A percentile compares a stretch with the other conserved stretches of the same genome.
Conservation (phyloP, 495 filamentous ascomycete genomes). For the Xylaria grammica region DNA sequence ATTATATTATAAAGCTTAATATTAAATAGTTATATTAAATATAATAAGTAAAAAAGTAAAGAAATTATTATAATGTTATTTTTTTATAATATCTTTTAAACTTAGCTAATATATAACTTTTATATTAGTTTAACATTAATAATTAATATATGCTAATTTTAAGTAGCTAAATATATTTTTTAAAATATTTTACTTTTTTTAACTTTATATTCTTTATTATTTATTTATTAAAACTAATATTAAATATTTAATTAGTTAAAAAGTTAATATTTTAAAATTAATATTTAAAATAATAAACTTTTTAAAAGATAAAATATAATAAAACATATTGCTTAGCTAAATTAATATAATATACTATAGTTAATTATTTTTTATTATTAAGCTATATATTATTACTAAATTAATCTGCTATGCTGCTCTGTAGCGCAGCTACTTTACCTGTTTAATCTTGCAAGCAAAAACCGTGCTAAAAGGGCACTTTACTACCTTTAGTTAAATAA, state of each 20-base stretch:
- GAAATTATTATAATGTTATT: neutral
- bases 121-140: neutral
- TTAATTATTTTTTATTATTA: neutral
- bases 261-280: neutral
- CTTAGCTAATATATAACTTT: neutral
- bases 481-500: too few relatives aligned
- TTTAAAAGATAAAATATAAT: neutral
- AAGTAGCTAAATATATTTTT: neutral
- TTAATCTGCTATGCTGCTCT: too few relatives aligned
- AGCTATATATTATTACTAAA: neutral
- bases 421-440: too few relatives aligned
- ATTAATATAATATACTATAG: neutral
- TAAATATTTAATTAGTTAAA: neutral
- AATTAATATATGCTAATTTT: neutral
- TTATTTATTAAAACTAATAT: neutral
- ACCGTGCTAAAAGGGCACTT: too few relatives aligned
- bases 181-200: neutral
- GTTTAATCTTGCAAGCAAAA: neutral
- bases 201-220: neutral
- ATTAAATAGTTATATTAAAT: neutral
- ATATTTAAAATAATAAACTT: neutral
- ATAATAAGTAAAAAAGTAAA: neutral
- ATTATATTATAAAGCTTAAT: neutral
- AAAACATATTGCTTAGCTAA: neutral
- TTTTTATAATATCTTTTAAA: conserved; percentile 6